Conservation (phyloP, 108 stramenopile species). For the Nitzschia sp. region DNA sequence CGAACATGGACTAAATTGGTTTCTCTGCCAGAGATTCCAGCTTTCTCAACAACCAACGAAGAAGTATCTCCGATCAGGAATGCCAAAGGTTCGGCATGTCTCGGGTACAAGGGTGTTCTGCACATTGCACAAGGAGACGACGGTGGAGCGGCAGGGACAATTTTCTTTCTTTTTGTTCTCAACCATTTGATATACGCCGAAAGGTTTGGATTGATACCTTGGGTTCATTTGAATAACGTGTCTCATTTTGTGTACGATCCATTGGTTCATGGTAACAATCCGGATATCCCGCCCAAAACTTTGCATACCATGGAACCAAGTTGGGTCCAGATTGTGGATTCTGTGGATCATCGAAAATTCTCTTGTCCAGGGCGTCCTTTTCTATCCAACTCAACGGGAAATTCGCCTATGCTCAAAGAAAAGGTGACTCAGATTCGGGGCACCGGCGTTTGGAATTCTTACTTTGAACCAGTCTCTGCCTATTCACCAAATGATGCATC, state of each 20-base stretch:
- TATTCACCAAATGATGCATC: constrained; percentile 28
- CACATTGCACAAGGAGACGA: constrained; percentile 38
- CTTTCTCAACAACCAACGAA: too few relatives aligned
- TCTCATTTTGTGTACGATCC: constrained; percentile 39
- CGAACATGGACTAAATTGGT: too few relatives aligned
- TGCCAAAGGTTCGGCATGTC: too few relatives aligned
- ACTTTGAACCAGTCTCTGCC: constrained; percentile 41
- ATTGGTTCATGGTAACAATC: constrained; percentile 11
- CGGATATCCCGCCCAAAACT: neutral
- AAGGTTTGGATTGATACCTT: constrained; percentile 39
- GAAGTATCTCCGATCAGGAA: too few relatives aligned
- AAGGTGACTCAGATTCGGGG: constrained; percentile 1
- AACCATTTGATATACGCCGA: constrained; percentile 50
- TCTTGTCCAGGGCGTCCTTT: neutral
- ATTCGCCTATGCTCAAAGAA: too few relatives aligned
- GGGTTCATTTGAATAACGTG: constrained; percentile 41
- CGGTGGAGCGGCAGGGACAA: constrained; percentile 19
- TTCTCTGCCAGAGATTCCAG: too few relatives aligned
- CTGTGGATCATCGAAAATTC: neutral
- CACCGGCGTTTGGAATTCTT: constrained; percentile 47
- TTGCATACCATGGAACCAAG: neutral
- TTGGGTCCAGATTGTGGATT: neutral
- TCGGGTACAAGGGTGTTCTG: constrained; percentile 39
- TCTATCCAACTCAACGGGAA: too few relatives aligned
- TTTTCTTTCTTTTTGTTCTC: constrained; percentile 43